A percentile compares a stretch with the other conserved stretches of the same genome.
Evolutionary conservation across 371 early-diverging fungal genomes (phyloP).

Genomic region (Apophysomyces elegans): DNA sequence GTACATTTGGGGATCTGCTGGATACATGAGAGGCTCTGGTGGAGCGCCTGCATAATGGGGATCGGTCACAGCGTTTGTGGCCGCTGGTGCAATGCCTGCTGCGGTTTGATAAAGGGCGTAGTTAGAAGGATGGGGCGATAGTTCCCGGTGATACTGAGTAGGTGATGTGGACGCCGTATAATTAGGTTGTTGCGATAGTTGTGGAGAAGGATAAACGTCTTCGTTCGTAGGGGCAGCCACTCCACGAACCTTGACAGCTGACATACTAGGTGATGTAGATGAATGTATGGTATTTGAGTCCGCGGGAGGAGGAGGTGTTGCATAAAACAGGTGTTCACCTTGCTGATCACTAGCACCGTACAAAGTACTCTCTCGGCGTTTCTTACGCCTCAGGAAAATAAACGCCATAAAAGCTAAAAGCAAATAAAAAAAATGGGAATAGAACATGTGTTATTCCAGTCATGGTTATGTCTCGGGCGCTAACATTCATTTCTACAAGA

Average conservation of each 20-base stretch:
- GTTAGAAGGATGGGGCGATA: constrained; percentile 2
- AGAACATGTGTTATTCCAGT: too few species aligned
- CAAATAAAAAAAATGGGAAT: too few species aligned
- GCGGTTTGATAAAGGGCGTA: constrained; percentile 4
- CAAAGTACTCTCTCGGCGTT: constrained; percentile 7
- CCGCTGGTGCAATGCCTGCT: not conserved
- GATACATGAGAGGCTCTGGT: not conserved
- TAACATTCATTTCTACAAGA: not conserved
- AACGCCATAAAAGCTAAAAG: constrained; percentile 3
- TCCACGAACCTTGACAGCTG: not conserved
- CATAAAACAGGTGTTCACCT: constrained; percentile 9
- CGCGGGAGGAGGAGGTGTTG: constrained; percentile 6
- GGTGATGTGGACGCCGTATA: not conserved
- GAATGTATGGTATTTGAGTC: not conserved
- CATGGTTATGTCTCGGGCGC: not conserved
- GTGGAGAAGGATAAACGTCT: not conserved
- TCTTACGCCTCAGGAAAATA: not conserved
- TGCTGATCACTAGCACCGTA: constrained; percentile 6
- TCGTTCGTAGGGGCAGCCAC: not conserved
- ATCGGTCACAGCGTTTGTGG: not conserved
- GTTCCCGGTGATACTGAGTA: constrained; percentile 2
- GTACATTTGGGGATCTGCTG: not conserved
- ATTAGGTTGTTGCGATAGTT: not conserved
- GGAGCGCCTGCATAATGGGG: not conserved
- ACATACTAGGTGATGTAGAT: constrained; percentile 3